phyloP scores from a whole-genome alignment of 805 yeast genomes.

The Saccharomycopsis fermentans region DNA sequence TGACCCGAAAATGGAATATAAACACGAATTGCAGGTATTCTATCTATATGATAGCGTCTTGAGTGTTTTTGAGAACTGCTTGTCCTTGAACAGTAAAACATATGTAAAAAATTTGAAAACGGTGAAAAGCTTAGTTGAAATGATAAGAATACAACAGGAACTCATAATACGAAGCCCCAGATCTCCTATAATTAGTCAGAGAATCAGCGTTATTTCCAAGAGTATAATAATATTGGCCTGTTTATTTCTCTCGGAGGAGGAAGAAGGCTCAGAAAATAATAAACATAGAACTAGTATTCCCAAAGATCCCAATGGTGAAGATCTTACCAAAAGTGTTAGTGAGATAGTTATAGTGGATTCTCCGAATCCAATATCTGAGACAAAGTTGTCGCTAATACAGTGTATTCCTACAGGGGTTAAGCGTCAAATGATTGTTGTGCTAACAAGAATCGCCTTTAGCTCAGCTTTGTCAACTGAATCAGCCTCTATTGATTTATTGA shows the following conservation, averaged over 20 bases:
- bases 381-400: conserved; percentile 13
- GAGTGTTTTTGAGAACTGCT: conserved; percentile 37
- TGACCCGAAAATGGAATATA: conserved; percentile 21
- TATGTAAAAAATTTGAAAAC: conserved; percentile 7
- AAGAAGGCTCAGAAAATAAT: not conserved
- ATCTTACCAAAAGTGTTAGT: not conserved
- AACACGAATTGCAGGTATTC: conserved; percentile 36
- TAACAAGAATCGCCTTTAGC: conserved; percentile 45
- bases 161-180: conserved; percentile 36
- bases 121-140: conserved; percentile 11
- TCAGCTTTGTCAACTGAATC: conserved; percentile 34
- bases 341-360: not conserved
- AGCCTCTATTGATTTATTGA: conserved; percentile 28
- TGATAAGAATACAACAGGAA: conserved; percentile 33
- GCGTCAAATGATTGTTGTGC: conserved; percentile 37
- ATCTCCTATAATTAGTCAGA: conserved; percentile 27
- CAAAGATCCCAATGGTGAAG: not conserved
- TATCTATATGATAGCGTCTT: conserved; percentile 37
- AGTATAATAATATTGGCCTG: conserved; percentile 9
- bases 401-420: conserved; percentile 26
- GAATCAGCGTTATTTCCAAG: conserved; percentile 30
- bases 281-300: too few species aligned
- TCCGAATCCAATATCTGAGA: not conserved
- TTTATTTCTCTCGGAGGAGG: conserved; percentile 5
- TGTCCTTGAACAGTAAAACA: conserved; percentile 19